Evolutionary conservation across 2,329 filamentous ascomycete genomes (phyloP), one percentile per base, ranked within the genome.

Genomic region (Parafenestella ontariensis): DNA sequence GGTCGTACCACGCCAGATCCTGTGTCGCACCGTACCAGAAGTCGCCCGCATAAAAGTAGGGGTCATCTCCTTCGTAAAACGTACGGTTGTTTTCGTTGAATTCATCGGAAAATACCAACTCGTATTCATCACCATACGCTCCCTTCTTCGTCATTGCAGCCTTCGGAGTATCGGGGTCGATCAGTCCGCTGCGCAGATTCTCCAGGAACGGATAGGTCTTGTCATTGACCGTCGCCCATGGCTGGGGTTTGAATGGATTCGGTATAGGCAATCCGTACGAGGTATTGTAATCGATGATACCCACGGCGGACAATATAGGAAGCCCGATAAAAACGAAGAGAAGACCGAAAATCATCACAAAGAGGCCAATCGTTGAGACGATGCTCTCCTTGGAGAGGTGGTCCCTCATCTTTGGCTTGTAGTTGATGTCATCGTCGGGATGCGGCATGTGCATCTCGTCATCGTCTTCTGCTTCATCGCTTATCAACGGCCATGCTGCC

Each of bases 51-150:
- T 74, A 80, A 75, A 80, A 85, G 65, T 80, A 85, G 1, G 83
- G 81, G 61, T 85, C 83, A 58, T 85, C 83, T n/a, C 82, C 83
- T 26, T 79, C 76, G 56, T 84, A 85, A 61, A 85, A 85, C 0
- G 82, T 83, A 26, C 83, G 73, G 48, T 81, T 81, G 34, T 79
- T 69, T 8, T 77, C 71, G 55, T 84, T 84, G 70, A 85, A 85
- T 56, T 85, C 83, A 53, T 85, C 83, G 53, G 82, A 84, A 63
- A 85, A 85, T 0, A 85, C 82, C 3, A 85, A 65, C 11, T 78
- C 75, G 28, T 82, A 71, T 5, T 76, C 74, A 26, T 80, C 77
- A 7, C 78, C 79, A 52, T 81, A 75, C 21, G 81, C 72, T 10
- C 80, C 79, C 21, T 67, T 77, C 51, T 78, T 76, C 0, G 74